These are phyloP conservation scores for Cicer pinnatifidum DNA, from an alignment of 306 rosid genomes.

Conservation along the genomic window DNA sequence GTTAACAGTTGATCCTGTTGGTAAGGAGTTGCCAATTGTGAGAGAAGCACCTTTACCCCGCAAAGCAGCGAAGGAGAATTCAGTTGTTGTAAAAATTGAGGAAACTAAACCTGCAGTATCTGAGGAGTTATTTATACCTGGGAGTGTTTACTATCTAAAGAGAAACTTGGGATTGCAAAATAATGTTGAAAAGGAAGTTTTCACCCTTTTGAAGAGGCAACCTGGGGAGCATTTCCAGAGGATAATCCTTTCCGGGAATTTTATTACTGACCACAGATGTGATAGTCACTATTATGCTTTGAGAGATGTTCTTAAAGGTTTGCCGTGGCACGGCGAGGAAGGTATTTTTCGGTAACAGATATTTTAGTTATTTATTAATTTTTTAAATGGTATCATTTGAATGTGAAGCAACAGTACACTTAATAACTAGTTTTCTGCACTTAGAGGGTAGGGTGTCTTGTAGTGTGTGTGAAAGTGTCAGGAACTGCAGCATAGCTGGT, in stretches of 20 bases:
- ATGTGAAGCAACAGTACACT: conserved; percentile 26
- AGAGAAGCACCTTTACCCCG: conserved; percentile 36
- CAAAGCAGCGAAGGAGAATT: conserved; percentile 46
- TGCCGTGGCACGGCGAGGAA: conserved; percentile 65
- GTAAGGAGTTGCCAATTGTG: conserved; percentile 52
- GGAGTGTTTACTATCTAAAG: conserved; percentile 76
- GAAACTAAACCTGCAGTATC: conserved; percentile 49
- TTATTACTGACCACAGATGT: conserved; percentile 85
- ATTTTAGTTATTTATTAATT: not conserved
- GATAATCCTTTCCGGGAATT: conserved; percentile 76
- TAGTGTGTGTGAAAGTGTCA: conserved; percentile 9
- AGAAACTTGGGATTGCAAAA: conserved; percentile 57
- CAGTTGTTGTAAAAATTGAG: conserved; percentile 45
- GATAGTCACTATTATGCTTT: conserved; percentile 84
- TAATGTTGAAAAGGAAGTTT: conserved; percentile 48
- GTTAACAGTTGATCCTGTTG: conserved; percentile 55
- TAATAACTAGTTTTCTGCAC: conserved; percentile 34
- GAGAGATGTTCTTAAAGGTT: conserved; percentile 86
- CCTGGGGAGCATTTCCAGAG: conserved; percentile 83
- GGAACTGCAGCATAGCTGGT: conserved; percentile 30
- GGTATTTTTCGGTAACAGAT: conserved; percentile 51
- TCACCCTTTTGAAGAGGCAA: conserved; percentile 74
- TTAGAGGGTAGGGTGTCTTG: conserved; percentile 28
- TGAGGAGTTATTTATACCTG: conserved; percentile 85
- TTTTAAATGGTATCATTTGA: conserved; percentile 20